These are phyloP conservation scores for Ochetophila trinervis DNA, from an alignment of 306 rosid genomes.

Conservation along the genomic window DNA sequence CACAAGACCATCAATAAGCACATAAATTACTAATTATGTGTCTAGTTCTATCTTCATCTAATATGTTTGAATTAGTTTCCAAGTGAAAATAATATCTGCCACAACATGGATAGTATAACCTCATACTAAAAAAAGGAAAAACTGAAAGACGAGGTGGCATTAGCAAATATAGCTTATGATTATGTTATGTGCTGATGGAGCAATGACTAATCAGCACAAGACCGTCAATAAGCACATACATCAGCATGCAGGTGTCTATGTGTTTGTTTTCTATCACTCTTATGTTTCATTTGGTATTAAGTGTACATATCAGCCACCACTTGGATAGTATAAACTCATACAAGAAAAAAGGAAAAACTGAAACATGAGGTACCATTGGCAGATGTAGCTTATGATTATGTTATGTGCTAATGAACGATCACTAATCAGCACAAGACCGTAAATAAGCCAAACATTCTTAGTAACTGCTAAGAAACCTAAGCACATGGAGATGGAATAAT, in stretches of 20 bases:
- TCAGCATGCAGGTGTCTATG: no score
- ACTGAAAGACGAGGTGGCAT: slow-evolving; percentile 25
- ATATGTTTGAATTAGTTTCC: no score
- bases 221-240: slow-evolving; percentile 77
- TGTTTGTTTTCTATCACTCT: no score
- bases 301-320: slow-evolving; percentile 37
- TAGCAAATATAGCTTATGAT: slow-evolving; percentile 52
- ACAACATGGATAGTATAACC: slow-evolving; percentile 9
- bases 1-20: slow-evolving; percentile 76
- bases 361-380: slow-evolving; percentile 25
- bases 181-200: slow-evolving; percentile 48
- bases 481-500: neutral
- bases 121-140: slow-evolving; percentile 2
- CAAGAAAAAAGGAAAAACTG: slow-evolving; percentile 1
- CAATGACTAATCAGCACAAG: slow-evolving; percentile 36
- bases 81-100: slow-evolving; percentile 19
- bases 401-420: slow-evolving; percentile 38
- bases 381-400: slow-evolving; percentile 59
- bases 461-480: neutral
- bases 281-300: no score
- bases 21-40: neutral
- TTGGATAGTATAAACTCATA: slow-evolving; percentile 6
- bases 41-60: neutral
- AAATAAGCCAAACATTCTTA: slow-evolving; percentile 42
- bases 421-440: slow-evolving; percentile 50